These are phyloP conservation scores for Eucalyptus victrix DNA, from an alignment of 345 rosid species.

Conservation along the genomic window DNA sequence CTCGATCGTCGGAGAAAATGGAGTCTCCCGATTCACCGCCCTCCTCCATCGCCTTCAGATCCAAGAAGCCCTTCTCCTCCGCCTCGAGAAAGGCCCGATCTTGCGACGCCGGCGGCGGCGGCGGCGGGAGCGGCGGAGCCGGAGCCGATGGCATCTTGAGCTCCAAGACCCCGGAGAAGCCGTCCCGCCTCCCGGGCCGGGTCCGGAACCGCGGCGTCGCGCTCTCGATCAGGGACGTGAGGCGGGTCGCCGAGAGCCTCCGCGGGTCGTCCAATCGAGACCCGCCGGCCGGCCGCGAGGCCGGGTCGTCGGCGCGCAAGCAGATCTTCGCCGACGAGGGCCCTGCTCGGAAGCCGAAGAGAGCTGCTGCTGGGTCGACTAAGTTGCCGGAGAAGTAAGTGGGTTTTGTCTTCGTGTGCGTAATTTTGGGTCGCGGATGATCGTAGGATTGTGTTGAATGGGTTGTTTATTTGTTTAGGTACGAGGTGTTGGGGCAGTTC, in stretches of 20 bases:
- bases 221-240: constrained; percentile 47
- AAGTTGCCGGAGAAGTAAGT: constrained; percentile 37
- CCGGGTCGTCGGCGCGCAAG: constrained; percentile 25
- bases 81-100: not conserved
- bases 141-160: not conserved
- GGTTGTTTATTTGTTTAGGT: constrained; percentile 17
- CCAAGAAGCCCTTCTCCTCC: constrained; percentile 20
- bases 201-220: constrained; percentile 40
- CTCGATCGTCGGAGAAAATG: not conserved
- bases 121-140: not conserved
- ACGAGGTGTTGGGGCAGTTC: constrained; percentile 46
- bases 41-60: constrained; percentile 20
- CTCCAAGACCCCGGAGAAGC: constrained; percentile 49
- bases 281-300: not conserved
- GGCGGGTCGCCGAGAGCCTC: constrained; percentile 36
- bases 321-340: constrained; percentile 21
- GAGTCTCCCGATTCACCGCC: constrained; percentile 18
- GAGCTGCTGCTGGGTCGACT: not conserved
- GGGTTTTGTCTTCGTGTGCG: not conserved
- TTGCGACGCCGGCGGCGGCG: not conserved
- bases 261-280: not conserved
- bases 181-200: constrained; percentile 13
- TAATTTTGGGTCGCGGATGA: too few relatives aligned
- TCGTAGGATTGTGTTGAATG: not conserved
- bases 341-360: not conserved